Evolutionary conservation across 257 asterid species (phyloP).

Genomic region (Capsicum chinense): DNA sequence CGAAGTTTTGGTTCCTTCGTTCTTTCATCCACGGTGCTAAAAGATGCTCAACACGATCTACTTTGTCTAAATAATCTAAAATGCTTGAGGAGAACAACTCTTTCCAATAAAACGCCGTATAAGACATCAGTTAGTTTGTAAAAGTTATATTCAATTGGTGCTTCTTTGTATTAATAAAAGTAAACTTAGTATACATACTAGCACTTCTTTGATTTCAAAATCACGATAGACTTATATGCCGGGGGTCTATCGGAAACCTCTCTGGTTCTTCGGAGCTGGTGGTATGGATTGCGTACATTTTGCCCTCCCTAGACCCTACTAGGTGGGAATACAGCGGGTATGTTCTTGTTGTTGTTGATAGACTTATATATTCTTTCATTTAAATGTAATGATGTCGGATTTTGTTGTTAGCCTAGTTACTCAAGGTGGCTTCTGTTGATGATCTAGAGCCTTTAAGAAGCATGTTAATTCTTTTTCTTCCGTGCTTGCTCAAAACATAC

Average conservation of each 20-base stretch:
- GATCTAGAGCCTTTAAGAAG: not conserved
- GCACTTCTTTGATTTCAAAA: not conserved
- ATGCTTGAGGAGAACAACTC: not conserved
- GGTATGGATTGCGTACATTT: no score
- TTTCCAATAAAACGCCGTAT: not conserved
- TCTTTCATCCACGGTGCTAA: not conserved
- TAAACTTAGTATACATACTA: not conserved
- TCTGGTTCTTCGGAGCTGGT: no score
- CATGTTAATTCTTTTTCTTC: not conserved
- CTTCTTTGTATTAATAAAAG: not conserved
- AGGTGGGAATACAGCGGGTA: no score
- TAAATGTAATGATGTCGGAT: not conserved
- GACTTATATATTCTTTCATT: not conserved
- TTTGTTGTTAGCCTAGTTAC: not conserved
- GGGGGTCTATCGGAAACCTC: no score
- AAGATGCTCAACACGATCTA: not conserved
- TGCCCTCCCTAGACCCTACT: no score
- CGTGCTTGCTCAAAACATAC: not conserved
- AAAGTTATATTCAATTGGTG: not conserved
- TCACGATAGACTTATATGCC: no score
- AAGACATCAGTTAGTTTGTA: not conserved
- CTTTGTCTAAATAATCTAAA: not conserved
- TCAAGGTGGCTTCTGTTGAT: not conserved
- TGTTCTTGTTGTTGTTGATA: no score
- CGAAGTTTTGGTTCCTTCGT: not conserved